Evolutionary conservation across 2,329 filamentous ascomycete species (phyloP), one percentile per base, ranked within the genome.

Genomic region (Fusarium globosum): DNA sequence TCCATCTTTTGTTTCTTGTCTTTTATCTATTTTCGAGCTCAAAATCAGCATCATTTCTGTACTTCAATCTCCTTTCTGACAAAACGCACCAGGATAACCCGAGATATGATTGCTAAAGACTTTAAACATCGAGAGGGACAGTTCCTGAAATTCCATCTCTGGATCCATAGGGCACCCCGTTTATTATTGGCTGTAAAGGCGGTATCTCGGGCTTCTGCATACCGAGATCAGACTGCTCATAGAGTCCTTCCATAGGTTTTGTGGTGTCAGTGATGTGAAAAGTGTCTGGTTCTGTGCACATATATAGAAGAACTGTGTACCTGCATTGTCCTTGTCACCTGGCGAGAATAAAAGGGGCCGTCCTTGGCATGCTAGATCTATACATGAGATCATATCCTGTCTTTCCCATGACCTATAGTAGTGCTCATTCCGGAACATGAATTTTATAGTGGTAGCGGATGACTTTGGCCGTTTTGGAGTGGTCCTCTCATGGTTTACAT

Each of bases 391-490:
- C 11, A 26, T 35, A 13, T 36, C n/a, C 20, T 7, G 6, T 6
- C 5, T 16, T 16, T 33, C 7, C 7, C 21, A 13, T 6, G 15
- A 7, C 28, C 3, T n/a, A n/a, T 33, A 1, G 46, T n/a, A 13
- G 21, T 49, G 46, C 46, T 51, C n/a, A 11, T 35, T 51, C 2
- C 3, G 1, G 4, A 35, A 2, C 21, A 10, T 6, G 16, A 51
- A 23, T 11, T 20, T 14, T 11, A 15, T 1, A 7, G 18, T 35
- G 12, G 48, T 14, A 7, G 13, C 6, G 18, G 0, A 13, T 26
- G 6, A 21, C 15, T 11, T 7, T 16, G 4, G 13, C 5, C 20
- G 23, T 53, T 53, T n/a, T 13, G 1, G 23, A 13, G 6, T 8
- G 14, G 18, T 14, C 35, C 13, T 13, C 23, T 38, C 20, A 16